Percentiles rank a stretch among this genome's conserved stretches.
phyloP scores from a whole-genome alignment of 371 early-diverging fungal genomes.

The Nosema muscidifuracis region DNA sequence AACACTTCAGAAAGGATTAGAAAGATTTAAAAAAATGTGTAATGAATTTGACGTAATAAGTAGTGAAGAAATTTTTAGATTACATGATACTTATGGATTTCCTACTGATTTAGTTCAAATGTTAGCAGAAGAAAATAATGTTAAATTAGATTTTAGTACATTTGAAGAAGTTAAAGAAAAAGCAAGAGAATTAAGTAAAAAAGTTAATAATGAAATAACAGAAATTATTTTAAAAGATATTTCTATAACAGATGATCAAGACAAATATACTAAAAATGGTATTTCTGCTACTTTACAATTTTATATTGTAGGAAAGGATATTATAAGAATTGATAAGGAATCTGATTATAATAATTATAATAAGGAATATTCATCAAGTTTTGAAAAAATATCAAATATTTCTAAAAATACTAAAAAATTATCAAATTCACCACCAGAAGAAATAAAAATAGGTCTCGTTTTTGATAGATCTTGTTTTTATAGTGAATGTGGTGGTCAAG shows the following conservation, averaged over 20 bases:
- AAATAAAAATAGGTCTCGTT: conserved; percentile 65
- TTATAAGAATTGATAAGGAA: conserved; percentile 1
- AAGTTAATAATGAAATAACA: conserved; percentile 24
- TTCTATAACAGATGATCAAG: conserved; percentile 72
- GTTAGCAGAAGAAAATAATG: conserved; percentile 88
- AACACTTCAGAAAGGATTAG: conserved; percentile 91
- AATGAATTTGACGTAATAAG: conserved; percentile 68
- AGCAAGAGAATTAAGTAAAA: conserved; percentile 70
- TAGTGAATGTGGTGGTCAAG: conserved; percentile 95
- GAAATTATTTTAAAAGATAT: conserved; percentile 20
- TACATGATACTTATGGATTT: conserved; percentile 99
- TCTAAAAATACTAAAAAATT: not conserved
- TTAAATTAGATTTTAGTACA: conserved; percentile 74
- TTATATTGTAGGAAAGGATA: conserved; percentile 22
- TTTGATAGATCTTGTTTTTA: conserved; percentile 94
- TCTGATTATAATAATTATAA: too few species aligned
- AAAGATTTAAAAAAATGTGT: conserved; percentile 75
- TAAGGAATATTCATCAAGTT: not conserved
- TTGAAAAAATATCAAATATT: not conserved
- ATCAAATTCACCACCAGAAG: not conserved
- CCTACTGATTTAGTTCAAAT: conserved; percentile 93
- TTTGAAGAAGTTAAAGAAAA: conserved; percentile 73
- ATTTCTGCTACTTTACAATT: conserved; percentile 15
- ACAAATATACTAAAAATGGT: conserved; percentile 69
- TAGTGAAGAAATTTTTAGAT: conserved; percentile 85